Evolutionary conservation across 2,329 filamentous ascomycete genomes (phyloP).

Genomic region (Colletotrichum lindemuthianum): DNA sequence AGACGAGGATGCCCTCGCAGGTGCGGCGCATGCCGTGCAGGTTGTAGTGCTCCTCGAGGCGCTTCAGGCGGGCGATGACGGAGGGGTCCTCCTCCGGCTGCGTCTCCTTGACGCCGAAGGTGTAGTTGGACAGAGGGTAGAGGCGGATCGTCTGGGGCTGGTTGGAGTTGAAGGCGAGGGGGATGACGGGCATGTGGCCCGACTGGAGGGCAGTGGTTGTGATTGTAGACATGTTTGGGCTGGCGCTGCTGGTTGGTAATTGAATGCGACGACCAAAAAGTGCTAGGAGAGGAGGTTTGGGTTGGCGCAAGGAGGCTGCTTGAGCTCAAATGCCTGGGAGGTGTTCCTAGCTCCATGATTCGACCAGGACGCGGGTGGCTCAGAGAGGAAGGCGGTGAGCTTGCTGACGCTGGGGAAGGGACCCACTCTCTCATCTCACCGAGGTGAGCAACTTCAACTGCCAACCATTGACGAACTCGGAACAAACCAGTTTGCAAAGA

Average conservation of each 20-base stretch:
- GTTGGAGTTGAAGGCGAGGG: conserved; percentile 85
- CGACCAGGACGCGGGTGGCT: neutral
- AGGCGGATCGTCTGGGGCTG: conserved; percentile 91
- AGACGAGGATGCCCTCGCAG: conserved; percentile 96
- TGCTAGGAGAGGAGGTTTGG: neutral
- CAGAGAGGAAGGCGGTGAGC: conserved; percentile 10
- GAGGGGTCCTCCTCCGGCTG: conserved; percentile 98
- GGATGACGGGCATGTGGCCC: conserved; percentile 80
- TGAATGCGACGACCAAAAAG: neutral
- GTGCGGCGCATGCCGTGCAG: conserved; percentile 96
- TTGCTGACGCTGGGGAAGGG: neutral
- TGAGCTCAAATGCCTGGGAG: neutral
- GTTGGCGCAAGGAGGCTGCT: conserved; percentile 13
- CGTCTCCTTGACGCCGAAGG: conserved; percentile 97
- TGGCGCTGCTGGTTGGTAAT: neutral
- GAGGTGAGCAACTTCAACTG: neutral
- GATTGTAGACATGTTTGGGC: conserved; percentile 79
- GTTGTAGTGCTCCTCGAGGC: conserved; percentile 94
- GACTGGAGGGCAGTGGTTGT: conserved; percentile 81
- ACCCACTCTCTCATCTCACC: neutral
- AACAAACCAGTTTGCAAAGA: neutral
- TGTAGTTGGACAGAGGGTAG: conserved; percentile 97
- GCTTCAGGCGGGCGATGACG: conserved; percentile 89
- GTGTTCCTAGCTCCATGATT: conserved; percentile 14
- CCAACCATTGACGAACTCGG: neutral